Evolutionary conservation across 148 eudicot species (phyloP), one percentile per base, ranked within the genome.

Genomic region (Chenopodium quinoa): DNA sequence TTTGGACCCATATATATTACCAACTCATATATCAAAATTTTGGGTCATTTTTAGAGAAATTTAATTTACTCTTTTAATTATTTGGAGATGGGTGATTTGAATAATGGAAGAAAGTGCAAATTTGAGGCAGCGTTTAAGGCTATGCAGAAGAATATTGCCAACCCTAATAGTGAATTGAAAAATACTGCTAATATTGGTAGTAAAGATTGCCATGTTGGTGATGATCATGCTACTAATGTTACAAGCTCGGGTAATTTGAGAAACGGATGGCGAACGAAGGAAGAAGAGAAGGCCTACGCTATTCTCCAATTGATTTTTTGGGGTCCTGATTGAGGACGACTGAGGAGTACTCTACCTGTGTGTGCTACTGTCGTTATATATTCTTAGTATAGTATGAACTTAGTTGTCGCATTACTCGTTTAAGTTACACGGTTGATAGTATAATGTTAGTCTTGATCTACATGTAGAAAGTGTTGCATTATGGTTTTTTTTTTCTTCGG

Each of bases 281-380:
- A 73, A 50, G 82, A 85, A 9, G 79, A 82, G 31, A 84, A 80
- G 78, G 82, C 75, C 54, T 75, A 78, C 50, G 46, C 66, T 73
- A 67, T 87, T 25, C 66, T 87, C 67, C 87, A 87, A 25, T 72
- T 87, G 23, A 83, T 87, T 32, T 85, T 76, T 22, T 87, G 87
- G 89, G 87, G 86, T 23, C 87, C 87, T 58, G 64, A 82, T 62
- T 85, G 56, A 31, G 62, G 54, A 40, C 17, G 56, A 56, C 22
- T 17, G 4, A 56, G 54, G 54, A 50, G 3, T 50, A 50, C 12
- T 50, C 3, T 50, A 2, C 0, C 14, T 50, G 0, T 69, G 2
- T 10, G 32, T 16, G 34, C 2, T 66, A n/a, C 29, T 10, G 11
- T 10, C 47, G 0, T 7, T 9, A 8, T 3, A 25, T 19, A 68